A percentile compares a stretch with the other conserved stretches of the same genome.
phyloP scores from a whole-genome alignment of 2,329 filamentous ascomycete genomes.

The Beauveria sp. region DNA sequence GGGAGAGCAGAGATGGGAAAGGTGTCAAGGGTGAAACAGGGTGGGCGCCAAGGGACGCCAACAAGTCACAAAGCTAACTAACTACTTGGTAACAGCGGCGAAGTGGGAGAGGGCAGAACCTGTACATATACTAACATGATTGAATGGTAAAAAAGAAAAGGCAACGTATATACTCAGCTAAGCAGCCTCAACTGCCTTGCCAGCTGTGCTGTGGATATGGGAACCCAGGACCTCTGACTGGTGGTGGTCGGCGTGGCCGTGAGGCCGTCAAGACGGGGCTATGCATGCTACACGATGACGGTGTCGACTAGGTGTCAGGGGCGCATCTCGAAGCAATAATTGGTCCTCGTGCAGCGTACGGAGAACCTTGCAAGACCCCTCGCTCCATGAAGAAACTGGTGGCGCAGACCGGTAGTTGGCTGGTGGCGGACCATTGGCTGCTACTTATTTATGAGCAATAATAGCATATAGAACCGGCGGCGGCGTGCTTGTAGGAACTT shows the following conservation, averaged over 20 bases:
- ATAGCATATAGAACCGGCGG: background rate
- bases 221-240: background rate
- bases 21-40: conserved; percentile 11
- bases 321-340: background rate
- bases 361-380: background rate
- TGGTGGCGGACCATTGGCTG: background rate
- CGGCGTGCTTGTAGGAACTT: background rate
- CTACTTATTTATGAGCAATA: too few species aligned
- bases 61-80: too few species aligned
- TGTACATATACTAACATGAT: background rate
- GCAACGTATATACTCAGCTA: background rate
- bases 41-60: background rate
- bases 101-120: background rate
- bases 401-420: background rate
- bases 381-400: background rate
- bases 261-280: background rate
- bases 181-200: background rate
- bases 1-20: background rate
- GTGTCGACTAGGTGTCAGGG: background rate
- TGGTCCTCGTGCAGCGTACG: background rate
- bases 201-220: background rate
- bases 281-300: background rate
- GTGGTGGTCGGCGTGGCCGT: background rate
- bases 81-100: background rate
- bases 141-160: background rate